Evolutionary conservation across 306 rosid species (phyloP).

Genomic region (Datisca glomerata): DNA sequence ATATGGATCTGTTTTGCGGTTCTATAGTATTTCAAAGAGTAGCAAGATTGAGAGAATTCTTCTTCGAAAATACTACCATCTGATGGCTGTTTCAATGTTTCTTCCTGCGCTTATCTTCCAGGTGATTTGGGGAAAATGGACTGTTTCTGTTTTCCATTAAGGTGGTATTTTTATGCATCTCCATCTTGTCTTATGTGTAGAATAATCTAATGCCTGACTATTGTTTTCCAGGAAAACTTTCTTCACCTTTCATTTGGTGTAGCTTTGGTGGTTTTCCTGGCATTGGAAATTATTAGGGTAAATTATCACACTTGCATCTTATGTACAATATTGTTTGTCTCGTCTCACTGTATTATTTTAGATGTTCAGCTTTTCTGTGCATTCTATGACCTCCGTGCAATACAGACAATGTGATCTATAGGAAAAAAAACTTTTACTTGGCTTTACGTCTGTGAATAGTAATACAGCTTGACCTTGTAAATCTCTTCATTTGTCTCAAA

Average conservation of each 20-base stretch:
- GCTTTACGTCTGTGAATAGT: too few species aligned
- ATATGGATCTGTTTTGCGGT: conserved; percentile 52
- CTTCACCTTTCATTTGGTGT: conserved; percentile 90
- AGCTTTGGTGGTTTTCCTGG: conserved; percentile 78
- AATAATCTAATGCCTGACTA: conserved; percentile 3
- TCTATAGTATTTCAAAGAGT: conserved; percentile 82
- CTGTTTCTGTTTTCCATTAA: not conserved
- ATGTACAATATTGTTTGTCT: too few species aligned
- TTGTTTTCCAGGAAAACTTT: conserved; percentile 66
- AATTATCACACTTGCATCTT: conserved; percentile 30
- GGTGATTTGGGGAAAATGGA: conserved; percentile 41
- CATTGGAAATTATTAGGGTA: conserved; percentile 82
- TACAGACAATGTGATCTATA: too few species aligned
- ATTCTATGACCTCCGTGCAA: too few species aligned
- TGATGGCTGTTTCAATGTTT: conserved; percentile 93
- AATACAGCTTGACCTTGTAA: too few species aligned
- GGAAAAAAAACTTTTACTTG: too few species aligned
- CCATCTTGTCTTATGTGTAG: too few species aligned
- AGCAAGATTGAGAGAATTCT: conserved; percentile 95
- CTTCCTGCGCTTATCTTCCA: conserved; percentile 89
- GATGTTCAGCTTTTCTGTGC: too few species aligned
- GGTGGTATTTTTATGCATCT: too few species aligned
- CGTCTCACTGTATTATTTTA: too few species aligned
- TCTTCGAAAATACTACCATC: conserved; percentile 87
- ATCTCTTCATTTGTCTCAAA: too few species aligned